Conservation (phyloP, 78 protist genomes). For the Neovahlkampfia damariscottae region DNA sequence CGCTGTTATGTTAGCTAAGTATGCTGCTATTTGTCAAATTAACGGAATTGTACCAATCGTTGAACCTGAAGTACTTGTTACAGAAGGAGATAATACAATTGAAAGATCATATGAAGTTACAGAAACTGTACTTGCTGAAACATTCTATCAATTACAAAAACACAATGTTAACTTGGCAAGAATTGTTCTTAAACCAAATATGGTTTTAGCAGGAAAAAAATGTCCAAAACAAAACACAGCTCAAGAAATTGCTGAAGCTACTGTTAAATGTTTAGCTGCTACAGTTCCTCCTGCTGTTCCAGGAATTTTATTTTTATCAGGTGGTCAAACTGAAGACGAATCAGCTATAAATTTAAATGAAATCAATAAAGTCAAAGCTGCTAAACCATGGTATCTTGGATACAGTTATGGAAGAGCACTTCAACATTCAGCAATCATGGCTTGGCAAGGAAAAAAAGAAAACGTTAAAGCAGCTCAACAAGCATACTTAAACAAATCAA, state of each 20-base stretch:
- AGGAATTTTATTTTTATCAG: conserved; percentile 84
- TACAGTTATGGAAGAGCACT: conserved; percentile 89
- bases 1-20: conserved; percentile 79
- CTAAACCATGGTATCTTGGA: conserved; percentile 72
- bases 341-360: conserved; percentile 78
- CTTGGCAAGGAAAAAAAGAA: conserved; percentile 51
- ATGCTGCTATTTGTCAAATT: conserved; percentile 79
- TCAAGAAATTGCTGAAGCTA: conserved; percentile 53
- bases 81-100: conserved; percentile 45
- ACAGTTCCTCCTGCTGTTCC: conserved; percentile 88
- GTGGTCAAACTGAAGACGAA: conserved; percentile 81
- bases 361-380: conserved; percentile 47
- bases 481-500: conserved; percentile 22
- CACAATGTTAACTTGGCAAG: conserved; percentile 52
- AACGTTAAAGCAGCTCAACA: conserved; percentile 41
- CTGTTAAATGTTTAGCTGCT: conserved; percentile 68
- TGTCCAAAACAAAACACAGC: conserved; percentile 17
- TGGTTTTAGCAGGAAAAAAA: conserved; percentile 66
- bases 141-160: conserved; percentile 17
- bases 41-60: conserved; percentile 89
- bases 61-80: conserved; percentile 83
- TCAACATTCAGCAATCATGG: conserved; percentile 51
- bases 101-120: not conserved
- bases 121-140: conserved; percentile 25
- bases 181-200: conserved; percentile 81